phyloP scores from a whole-genome alignment of 139 green algal species.

The Closterium sp. region DNA sequence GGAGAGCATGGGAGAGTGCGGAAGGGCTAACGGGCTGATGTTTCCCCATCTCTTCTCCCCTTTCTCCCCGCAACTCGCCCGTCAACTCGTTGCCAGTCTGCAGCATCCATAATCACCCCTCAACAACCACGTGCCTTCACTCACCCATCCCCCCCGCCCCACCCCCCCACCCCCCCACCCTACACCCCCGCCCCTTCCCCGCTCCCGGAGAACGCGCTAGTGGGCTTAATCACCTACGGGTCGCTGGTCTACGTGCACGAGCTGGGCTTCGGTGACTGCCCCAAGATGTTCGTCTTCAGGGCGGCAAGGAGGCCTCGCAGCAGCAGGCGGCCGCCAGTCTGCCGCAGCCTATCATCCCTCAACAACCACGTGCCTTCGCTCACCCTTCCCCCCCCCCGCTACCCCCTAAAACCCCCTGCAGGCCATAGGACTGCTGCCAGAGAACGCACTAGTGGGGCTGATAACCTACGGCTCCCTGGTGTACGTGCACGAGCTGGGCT shows the following conservation, averaged over 20 bases:
- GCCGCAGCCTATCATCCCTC: too few species aligned
- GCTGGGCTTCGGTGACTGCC: slow-evolving; percentile 85
- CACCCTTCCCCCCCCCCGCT: too few species aligned
- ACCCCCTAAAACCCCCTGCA: not conserved
- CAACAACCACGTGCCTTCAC: not conserved
- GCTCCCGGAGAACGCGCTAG: slow-evolving; percentile 61
- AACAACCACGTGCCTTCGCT: too few species aligned
- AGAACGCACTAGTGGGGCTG: slow-evolving; percentile 73
- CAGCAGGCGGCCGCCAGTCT: slow-evolving; percentile 69
- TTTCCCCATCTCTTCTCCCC: not conserved
- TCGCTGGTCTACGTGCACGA: slow-evolving; percentile 92
- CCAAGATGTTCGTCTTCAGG: slow-evolving; percentile 90
- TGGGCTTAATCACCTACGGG: slow-evolving; percentile 93
- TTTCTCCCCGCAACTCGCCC: not conserved
- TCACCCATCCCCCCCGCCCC: not conserved
- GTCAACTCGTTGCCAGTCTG: not conserved
- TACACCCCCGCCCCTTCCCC: not conserved
- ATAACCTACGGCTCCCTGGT: slow-evolving; percentile 90
- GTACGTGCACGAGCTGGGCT: slow-evolving; percentile 96
- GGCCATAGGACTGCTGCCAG: slow-evolving; percentile 53
- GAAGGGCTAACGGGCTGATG: too few species aligned
- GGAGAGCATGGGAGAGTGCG: too few species aligned
- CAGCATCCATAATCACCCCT: not conserved
- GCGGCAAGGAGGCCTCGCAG: slow-evolving; percentile 82
- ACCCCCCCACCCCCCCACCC: too few species aligned